Evolutionary conservation across 108 stramenopile genomes (phyloP).

Genomic region (Cafeteria roenbergensis): DNA sequence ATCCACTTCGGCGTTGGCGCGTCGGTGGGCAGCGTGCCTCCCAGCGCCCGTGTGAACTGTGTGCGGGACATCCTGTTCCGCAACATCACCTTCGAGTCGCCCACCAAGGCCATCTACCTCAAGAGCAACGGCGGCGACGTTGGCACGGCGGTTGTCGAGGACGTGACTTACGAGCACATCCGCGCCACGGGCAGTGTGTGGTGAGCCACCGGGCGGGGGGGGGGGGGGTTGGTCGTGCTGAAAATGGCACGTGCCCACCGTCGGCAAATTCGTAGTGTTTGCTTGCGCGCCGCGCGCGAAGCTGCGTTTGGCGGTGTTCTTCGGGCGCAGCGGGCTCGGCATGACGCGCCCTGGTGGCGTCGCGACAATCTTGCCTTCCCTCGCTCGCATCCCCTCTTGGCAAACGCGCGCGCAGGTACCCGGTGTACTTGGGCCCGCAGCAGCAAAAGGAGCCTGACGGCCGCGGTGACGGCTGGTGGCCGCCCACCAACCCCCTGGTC

Average conservation of each 20-base stretch:
- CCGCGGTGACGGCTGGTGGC: background rate
- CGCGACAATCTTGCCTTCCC: too few species aligned
- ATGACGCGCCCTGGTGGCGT: too few species aligned
- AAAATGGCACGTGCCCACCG: too few species aligned
- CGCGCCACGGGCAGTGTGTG: background rate
- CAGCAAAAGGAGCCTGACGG: constrained; percentile 12
- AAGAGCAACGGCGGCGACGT: constrained; percentile 4
- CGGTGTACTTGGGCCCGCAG: constrained; percentile 12
- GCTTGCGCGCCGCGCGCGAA: too few species aligned
- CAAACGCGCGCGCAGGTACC: too few species aligned
- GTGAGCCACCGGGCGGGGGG: too few species aligned
- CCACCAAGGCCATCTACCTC: constrained; percentile 14
- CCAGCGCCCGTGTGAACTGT: constrained; percentile 1
- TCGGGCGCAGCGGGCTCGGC: too few species aligned
- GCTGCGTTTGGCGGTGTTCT: too few species aligned
- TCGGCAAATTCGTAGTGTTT: too few species aligned
- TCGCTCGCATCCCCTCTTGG: too few species aligned
- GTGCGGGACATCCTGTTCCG: constrained; percentile 11
- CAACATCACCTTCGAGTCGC: constrained; percentile 10
- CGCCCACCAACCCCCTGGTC: background rate
- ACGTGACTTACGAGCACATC: constrained; percentile 7
- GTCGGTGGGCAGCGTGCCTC: constrained; percentile 13
- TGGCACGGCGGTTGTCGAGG: constrained; percentile 7
- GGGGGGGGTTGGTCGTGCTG: too few species aligned
- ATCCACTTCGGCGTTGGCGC: background rate